Conservation (phyloP, 371 early-diverging fungal species). For the Fennellomyces sp. region DNA sequence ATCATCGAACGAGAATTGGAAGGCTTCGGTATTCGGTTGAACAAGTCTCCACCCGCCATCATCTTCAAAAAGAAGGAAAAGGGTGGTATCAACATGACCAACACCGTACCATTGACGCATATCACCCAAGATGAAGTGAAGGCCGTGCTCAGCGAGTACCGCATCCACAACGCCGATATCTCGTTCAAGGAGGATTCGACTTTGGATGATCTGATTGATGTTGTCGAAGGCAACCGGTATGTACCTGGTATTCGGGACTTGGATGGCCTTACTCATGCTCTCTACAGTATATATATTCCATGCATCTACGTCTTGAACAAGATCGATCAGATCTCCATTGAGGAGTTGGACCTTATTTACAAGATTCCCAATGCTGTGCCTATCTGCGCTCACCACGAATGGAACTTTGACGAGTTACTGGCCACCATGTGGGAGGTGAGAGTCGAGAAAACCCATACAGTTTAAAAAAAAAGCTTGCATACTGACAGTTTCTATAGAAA, state of each 20-base stretch:
- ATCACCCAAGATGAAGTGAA: slow-evolving; percentile 86
- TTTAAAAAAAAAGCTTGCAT: not conserved
- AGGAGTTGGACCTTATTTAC: slow-evolving; percentile 94
- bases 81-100: slow-evolving; percentile 93
- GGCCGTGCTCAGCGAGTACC: slow-evolving; percentile 90
- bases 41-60: slow-evolving; percentile 96
- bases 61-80: slow-evolving; percentile 93
- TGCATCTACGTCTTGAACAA: slow-evolving; percentile 95
- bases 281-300: slow-evolving; percentile 69
- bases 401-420: slow-evolving; percentile 99
- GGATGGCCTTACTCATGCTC: not conserved
- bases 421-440: slow-evolving; percentile 91
- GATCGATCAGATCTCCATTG: slow-evolving; percentile 92
- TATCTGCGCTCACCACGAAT: slow-evolving; percentile 96
- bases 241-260: slow-evolving; percentile 3
- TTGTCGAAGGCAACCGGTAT: slow-evolving; percentile 87
- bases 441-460: not conserved
- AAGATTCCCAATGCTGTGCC: slow-evolving; percentile 99
- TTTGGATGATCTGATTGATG: slow-evolving; percentile 96
- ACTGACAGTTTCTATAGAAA: slow-evolving; percentile 47
- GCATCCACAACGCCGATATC: slow-evolving; percentile 93
- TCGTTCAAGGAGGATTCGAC: slow-evolving; percentile 87
- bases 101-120: slow-evolving; percentile 84
- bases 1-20: slow-evolving; percentile 99
- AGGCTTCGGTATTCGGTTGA: slow-evolving; percentile 98